phyloP scores from a whole-genome alignment of 148 eudicot species.

The Cornus kousa region DNA sequence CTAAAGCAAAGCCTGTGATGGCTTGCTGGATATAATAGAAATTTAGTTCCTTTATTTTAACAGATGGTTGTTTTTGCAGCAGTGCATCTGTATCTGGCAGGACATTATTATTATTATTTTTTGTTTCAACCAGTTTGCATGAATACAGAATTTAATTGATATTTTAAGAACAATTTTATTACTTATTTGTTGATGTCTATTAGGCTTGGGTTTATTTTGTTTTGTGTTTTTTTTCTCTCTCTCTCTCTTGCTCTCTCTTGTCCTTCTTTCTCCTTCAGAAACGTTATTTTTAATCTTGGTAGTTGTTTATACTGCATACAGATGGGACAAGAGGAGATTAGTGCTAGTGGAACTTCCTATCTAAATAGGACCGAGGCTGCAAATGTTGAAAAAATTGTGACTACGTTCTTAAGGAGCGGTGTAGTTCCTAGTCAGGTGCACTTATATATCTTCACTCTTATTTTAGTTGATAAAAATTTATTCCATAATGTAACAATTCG shows the following conservation, averaged over 20 bases:
- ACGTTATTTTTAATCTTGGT: not conserved
- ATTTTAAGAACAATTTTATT: too few species aligned
- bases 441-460: not conserved
- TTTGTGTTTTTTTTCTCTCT: not conserved
- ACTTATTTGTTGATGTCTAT: not conserved
- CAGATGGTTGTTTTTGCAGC: not conserved
- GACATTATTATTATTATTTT: not conserved
- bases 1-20: not conserved
- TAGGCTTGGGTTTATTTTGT: not conserved
- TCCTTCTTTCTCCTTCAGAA: not conserved
- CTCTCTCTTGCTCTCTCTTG: not conserved
- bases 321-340: conserved; percentile 99
- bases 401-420: conserved; percentile 93
- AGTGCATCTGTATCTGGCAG: not conserved
- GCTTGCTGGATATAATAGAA: not conserved
- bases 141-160: not conserved
- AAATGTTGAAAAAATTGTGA: conserved; percentile 96
- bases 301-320: conserved; percentile 12
- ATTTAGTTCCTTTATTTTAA: not conserved
- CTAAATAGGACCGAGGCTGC: conserved; percentile 98
- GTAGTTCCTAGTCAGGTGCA: conserved; percentile 95
- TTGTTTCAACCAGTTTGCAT: not conserved
- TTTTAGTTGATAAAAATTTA: not conserved
- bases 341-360: conserved; percentile 97
- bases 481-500: not conserved